These are phyloP conservation scores for Desmodesmus armatus DNA, from an alignment of 139 green algal species.

Conservation along the genomic window DNA sequence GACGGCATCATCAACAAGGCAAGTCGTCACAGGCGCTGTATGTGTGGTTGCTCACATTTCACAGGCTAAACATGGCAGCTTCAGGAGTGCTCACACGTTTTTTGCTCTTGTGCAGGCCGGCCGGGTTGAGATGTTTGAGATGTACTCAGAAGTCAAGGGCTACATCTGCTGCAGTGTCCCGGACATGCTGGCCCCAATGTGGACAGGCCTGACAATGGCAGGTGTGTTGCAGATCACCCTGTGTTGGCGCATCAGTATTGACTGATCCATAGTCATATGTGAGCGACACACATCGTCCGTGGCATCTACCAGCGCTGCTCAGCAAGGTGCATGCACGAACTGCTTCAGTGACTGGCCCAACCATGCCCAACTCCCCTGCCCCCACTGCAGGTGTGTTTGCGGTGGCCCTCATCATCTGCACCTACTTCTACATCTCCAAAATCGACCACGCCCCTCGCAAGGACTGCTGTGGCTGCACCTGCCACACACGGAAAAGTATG, in stretches of 20 bases:
- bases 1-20: no score
- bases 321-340: no score
- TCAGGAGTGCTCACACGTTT: no score
- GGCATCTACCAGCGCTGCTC: not conserved
- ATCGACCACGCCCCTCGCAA: conserved; percentile 30
- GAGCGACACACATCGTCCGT: not conserved
- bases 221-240: not conserved
- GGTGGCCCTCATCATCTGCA: conserved; percentile 32
- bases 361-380: not conserved
- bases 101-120: no score
- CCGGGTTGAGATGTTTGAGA: not conserved
- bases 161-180: conserved; percentile 37
- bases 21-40: no score
- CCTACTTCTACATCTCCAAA: conserved; percentile 45
- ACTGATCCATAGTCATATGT: not conserved
- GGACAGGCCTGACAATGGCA: conserved; percentile 38
- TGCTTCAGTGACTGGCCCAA: not conserved
- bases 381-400: conserved; percentile 31
- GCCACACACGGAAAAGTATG: conserved; percentile 35
- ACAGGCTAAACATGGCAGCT: no score
- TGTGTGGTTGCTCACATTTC: no score
- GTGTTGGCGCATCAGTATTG: not conserved
- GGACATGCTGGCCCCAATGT: conserved; percentile 36
- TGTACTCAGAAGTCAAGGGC: conserved; percentile 42
- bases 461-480: conserved; percentile 48